Evolutionary conservation across 179 eudicot species (phyloP), one percentile per base, ranked within the genome.

Genomic region (Drosera spatulata): DNA sequence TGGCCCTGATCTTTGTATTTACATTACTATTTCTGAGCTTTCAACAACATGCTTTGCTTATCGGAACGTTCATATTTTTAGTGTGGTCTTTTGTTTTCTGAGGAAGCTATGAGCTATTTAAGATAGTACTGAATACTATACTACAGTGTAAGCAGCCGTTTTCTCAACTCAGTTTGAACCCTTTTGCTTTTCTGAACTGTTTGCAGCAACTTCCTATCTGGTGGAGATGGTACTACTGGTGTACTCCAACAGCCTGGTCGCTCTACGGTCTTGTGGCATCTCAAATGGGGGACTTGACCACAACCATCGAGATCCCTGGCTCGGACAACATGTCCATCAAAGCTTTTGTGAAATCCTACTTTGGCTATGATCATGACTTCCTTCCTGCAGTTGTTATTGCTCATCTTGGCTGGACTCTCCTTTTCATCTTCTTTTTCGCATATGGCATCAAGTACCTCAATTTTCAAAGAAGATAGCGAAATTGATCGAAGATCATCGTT

Each of bases 191-290:
- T 6, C 13, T 0, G 15, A 4, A 10, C 7, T 22, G 14, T 49
- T 37, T 43, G 78, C 85, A 88, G 96, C 81, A 70, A 71, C 85
- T 91, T 58, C 98, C 96, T 3, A 73, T 91, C 45, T 91, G 98
- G 98, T 88, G 98, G 94, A 85, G 98, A 50, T 91, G 97, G 97
- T 83, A 86, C 68, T 91, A 81, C 63, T 91, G 97, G 97, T 83
- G 76, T 50, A 82, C 88, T 14, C 98, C 96, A 0, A 69, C 85
- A 3, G 75, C 91, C 0, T 88, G 98, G 98, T 85, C 98, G 7
- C 55, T 88, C 49, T 85, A 88, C n/a, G 98, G 91, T 2, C 61
- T 85, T 2, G 81, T 88, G 50, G 77, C 90, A 11, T 85, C 88
- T 39, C 87, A 88, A 66, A 73, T 85, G 6, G 97, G 97, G 2